Base-by-base conservation (phyloP, 2,329 filamentous ascomycete genomes). In the Emydomyces testavorans region DNA sequence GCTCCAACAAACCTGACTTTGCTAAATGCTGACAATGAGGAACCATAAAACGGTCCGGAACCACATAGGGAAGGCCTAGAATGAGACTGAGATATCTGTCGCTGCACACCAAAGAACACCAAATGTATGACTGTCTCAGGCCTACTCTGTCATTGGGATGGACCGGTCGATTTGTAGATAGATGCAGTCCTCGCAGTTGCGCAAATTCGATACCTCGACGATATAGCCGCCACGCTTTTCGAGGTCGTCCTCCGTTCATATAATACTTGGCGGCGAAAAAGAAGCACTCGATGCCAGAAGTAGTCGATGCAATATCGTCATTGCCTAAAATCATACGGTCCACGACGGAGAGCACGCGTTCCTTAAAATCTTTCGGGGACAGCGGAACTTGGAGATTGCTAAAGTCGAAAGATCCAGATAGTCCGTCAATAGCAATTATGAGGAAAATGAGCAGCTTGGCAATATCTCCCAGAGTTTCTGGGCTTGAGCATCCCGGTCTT, bases 181-280 rank as follows among this genome's bases (percentile, higher is more conserved):
- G 57, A 51, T 74, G 67, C 26, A 69, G 65, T 52, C 75, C 72
- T 1, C 76, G 69, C 1, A 79, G 61, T 50, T 78, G 67, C 5
- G 70, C 69, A 50, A 72, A 70, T 54, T 71, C 72, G 32, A 79
- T 62, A 2, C 69, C 76, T 34, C 71, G 67, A 10, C 76, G 69
- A 34, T 67, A 66, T 6, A 68, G 59, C 4, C 76, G 62, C 77
- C 76, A 80, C 1, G 73, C 70, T 52, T 71, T 68, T 29, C 73
- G 70, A 8, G 77, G 75, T 35, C 72, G 70, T 2, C 76, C 77
- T 51, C 75, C 70, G 49, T 77, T 73, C 44, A 75, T 62, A 52
- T 75, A 72, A 52, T 73, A 69, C 55, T 77, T 78, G 10, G 68
- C 65, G 34, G 71, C 65, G 10, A 79, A 57, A 41, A 72, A 61